phyloP scores from a whole-genome alignment of 2,329 filamentous ascomycete genomes.

The Epichloe sp. region DNA sequence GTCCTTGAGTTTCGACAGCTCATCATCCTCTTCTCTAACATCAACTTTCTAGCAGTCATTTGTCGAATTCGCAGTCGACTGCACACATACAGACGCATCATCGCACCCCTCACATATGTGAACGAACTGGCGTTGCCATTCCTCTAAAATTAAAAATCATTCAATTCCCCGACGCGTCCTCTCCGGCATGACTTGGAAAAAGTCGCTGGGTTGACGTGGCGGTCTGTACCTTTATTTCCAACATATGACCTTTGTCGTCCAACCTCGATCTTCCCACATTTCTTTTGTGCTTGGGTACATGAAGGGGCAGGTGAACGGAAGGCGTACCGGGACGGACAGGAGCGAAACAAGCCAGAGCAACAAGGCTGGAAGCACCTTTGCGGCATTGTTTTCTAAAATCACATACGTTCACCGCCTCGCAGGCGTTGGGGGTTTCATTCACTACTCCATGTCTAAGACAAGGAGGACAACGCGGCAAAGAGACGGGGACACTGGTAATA shows the following conservation, averaged over 20 bases:
- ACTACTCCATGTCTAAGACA: background rate
- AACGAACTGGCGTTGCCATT: background rate
- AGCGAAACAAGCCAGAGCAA: background rate
- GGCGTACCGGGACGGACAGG: constrained; percentile 3
- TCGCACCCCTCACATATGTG: too few relatives aligned
- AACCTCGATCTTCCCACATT: background rate
- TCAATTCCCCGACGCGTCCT: background rate
- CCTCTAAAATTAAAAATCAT: background rate
- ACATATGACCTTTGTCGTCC: background rate
- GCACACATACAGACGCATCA: background rate
- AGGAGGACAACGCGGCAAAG: background rate
- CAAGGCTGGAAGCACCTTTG: background rate
- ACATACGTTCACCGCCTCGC: background rate
- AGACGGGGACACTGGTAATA: background rate
- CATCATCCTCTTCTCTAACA: background rate
- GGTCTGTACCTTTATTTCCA: background rate
- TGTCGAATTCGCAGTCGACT: background rate
- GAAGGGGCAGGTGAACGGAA: background rate
- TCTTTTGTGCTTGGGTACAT: constrained; percentile 5
- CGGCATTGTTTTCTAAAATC: background rate
- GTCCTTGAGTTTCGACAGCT: background rate
- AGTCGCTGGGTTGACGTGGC: background rate
- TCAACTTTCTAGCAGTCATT: background rate
- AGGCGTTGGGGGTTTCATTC: background rate
- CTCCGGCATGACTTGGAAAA: background rate